Evolutionary conservation across 2,329 filamentous ascomycete species (phyloP).

Genomic region (Apiospora saccharicola): DNA sequence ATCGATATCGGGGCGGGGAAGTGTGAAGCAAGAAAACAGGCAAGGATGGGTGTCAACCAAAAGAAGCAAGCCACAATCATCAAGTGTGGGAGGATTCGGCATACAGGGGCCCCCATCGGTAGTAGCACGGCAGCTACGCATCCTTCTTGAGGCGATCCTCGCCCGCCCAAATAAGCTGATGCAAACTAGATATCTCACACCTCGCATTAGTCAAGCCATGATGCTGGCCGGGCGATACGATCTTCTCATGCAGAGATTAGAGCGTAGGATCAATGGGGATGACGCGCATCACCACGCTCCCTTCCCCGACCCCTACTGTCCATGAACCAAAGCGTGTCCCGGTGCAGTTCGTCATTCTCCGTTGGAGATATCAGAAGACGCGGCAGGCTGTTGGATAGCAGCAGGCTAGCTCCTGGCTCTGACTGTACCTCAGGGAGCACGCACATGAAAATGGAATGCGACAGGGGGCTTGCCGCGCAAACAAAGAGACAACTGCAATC

Average conservation of each 20-base stretch:
- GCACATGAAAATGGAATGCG: neutral
- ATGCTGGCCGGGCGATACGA: neutral
- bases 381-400: neutral
- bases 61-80: neutral
- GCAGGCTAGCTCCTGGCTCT: neutral
- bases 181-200: neutral
- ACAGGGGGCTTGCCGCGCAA: neutral
- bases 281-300: neutral
- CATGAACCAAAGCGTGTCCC: neutral
- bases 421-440: neutral
- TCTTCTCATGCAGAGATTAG: neutral
- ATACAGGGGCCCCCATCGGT: neutral
- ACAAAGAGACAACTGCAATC: neutral
- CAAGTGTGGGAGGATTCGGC: neutral
- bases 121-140: constrained; percentile 4
- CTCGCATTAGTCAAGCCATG: neutral
- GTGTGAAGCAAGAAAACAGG: neutral
- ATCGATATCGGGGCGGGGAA: neutral
- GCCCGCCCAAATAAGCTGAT: neutral
- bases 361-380: too few species aligned
- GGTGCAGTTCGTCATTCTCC: neutral
- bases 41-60: neutral
- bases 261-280: neutral
- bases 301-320: neutral
- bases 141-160: neutral